Percentiles rank a stretch among this genome's conserved stretches.
phyloP scores from a whole-genome alignment of 2,329 filamentous ascomycete genomes.

The Ophiostoma tasmaniense region DNA sequence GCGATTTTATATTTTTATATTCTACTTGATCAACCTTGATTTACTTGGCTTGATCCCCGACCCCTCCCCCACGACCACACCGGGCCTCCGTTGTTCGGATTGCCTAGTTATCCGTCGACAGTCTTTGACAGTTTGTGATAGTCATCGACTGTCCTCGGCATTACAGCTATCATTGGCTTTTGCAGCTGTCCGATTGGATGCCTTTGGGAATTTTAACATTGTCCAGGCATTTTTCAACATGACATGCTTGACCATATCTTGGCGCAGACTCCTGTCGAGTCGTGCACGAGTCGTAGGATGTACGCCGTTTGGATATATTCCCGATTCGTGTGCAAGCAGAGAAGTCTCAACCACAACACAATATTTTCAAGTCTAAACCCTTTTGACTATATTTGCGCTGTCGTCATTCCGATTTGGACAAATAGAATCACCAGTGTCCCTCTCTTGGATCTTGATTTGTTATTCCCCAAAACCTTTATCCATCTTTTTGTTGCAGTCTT shows the following conservation, averaged over 20 bases:
- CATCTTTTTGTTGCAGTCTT: background rate
- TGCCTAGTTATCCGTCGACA: background rate
- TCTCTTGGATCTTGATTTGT: background rate
- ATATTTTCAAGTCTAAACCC: background rate
- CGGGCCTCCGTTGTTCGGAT: conserved; percentile 2
- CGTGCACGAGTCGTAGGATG: background rate
- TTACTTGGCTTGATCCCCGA: background rate
- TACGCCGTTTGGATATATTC: background rate
- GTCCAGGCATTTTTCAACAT: background rate
- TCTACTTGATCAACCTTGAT: background rate
- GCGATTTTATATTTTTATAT: background rate
- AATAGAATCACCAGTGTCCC: background rate
- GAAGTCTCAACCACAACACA: background rate
- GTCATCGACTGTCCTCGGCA: background rate
- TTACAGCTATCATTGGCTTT: background rate
- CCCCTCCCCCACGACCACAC: background rate
- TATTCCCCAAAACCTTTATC: background rate
- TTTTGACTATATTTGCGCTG: background rate
- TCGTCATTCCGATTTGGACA: background rate
- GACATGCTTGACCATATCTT: background rate
- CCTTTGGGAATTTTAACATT: background rate
- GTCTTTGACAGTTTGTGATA: background rate
- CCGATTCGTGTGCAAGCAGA: background rate
- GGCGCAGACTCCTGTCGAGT: background rate
- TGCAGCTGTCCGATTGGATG: background rate